Base-by-base conservation (phyloP, 108 stramenopile species). In the Cyclotella choctawhatcheeana region DNA sequence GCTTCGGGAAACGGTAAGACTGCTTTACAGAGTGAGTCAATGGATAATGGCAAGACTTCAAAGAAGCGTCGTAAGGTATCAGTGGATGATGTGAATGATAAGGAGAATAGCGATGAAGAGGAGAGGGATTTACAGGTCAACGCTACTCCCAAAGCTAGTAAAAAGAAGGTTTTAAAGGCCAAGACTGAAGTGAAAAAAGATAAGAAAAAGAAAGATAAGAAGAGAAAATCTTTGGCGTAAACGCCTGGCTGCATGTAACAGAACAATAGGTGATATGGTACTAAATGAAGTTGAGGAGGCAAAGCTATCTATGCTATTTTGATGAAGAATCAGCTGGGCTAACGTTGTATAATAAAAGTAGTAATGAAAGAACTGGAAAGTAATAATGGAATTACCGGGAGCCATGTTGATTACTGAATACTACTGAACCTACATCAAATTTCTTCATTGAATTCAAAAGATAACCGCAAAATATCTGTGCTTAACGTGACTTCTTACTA, bases 161-260 rank as follows among this genome's bases (percentile, higher is more conserved):
- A 37, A 50, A 63, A 62, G 40, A 34, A 37, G 43, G 32, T 50
- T 32, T 50, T 0, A 64, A 69, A 59, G 63, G 45, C 40, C 25
- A 40, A 14, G 52, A 80, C 60, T 67, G 65, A 40, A 69, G 58
- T 27, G 48, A 73, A 62, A 60, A 54, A 32, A 64, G 62, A 22
- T 18, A 56, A 56, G 31, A 56, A 56, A 30, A 56, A 56, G 30
- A 56, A 56, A 30, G 55, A 56, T 12, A 56, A 56, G 55, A 56
- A 56, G 29, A 56, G 55, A 18, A 56, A 56, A 12, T 56, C 55
- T 31, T 18, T 18, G 20, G 29, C 55, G 1, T 56, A 56, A n/a
- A 12, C 37, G 12, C n/a, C n/a, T n/a, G n/a, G n/a, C n/a, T n/a
- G n/a, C n/a, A n/a, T n/a, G n/a, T n/a, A n/a, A n/a, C n/a, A n/a